Evolutionary conservation across 768 basidiomycete genomes (phyloP).

Genomic region (Agrocybe praecox): DNA sequence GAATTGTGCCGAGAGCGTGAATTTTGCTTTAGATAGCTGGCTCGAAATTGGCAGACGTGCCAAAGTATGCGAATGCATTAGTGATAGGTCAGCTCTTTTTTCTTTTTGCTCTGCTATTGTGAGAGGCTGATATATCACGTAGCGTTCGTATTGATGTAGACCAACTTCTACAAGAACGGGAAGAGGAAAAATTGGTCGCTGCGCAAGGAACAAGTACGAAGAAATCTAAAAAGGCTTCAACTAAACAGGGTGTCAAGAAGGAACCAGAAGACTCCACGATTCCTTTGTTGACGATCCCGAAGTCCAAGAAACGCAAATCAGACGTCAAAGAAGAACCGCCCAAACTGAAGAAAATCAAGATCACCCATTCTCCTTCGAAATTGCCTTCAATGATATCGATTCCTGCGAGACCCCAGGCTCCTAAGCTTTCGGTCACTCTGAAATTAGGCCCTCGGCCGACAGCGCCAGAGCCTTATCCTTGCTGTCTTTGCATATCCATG

Average conservation of each 20-base stretch:
- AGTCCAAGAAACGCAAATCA: constrained; percentile 39
- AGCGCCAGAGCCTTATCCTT: constrained; percentile 60
- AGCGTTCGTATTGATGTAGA: constrained; percentile 96
- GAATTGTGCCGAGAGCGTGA: constrained; percentile 97
- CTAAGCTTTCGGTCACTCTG: constrained; percentile 60
- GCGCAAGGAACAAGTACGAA: constrained; percentile 16
- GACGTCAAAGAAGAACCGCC: constrained; percentile 36
- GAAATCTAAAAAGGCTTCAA: constrained; percentile 17
- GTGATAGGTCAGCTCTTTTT: constrained; percentile 57
- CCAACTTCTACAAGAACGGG: constrained; percentile 72
- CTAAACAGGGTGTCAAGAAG: constrained; percentile 27
- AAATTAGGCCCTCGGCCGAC: constrained; percentile 67
- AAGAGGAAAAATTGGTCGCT: constrained; percentile 38
- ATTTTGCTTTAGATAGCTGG: constrained; percentile 96
- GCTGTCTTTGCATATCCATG: constrained; percentile 66
- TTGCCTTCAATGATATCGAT: constrained; percentile 16
- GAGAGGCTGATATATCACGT: constrained; percentile 1
- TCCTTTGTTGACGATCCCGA: constrained; percentile 33
- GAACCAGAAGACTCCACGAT: constrained; percentile 18
- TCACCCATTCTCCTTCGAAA: constrained; percentile 34
- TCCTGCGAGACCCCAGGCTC: constrained; percentile 16
- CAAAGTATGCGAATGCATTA: constrained; percentile 72
- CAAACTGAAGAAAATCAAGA: constrained; percentile 53
- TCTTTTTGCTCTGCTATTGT: neutral
- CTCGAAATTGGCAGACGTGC: constrained; percentile 85